Evolutionary conservation across 2,329 filamentous ascomycete genomes (phyloP).

Genomic region (Cadophora sp.): DNA sequence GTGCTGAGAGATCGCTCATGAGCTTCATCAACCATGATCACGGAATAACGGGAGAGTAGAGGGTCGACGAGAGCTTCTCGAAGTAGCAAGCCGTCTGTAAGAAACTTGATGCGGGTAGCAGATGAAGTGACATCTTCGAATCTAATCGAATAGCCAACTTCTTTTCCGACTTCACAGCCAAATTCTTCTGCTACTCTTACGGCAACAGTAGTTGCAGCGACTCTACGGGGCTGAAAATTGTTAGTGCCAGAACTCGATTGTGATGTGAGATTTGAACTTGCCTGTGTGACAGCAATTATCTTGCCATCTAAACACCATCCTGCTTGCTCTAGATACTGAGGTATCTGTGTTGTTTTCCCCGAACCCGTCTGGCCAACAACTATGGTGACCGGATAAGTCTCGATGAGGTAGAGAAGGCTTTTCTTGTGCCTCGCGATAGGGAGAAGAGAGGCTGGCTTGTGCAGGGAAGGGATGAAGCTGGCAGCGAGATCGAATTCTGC

Average conservation of each 20-base stretch:
- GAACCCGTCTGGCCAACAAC: slow-evolving; percentile 94
- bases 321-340: slow-evolving; percentile 85
- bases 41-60: slow-evolving; percentile 85
- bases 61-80: slow-evolving; percentile 94
- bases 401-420: slow-evolving; percentile 82
- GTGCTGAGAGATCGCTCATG: slow-evolving; percentile 94
- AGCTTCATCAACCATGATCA: slow-evolving; percentile 98
- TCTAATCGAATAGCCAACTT: slow-evolving; percentile 90
- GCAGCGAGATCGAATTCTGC: slow-evolving; percentile 62
- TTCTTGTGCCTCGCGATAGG: slow-evolving; percentile 87
- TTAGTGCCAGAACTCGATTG: slow-evolving; percentile 22
- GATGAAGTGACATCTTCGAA: slow-evolving; percentile 92
- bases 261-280: slow-evolving; percentile 49
- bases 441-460: slow-evolving; percentile 83
- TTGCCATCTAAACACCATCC: slow-evolving; percentile 90
- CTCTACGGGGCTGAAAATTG: slow-evolving; percentile 73
- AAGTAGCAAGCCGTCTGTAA: slow-evolving; percentile 91
- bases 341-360: slow-evolving; percentile 95
- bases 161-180: slow-evolving; percentile 83
- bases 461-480: slow-evolving; percentile 77
- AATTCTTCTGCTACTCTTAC: slow-evolving; percentile 89
- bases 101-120: slow-evolving; percentile 88
- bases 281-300: slow-evolving; percentile 88
- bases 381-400: slow-evolving; percentile 84
- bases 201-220: slow-evolving; percentile 91